Evolutionary conservation across 805 yeast species (phyloP).

Genomic region (Candida corydali): DNA sequence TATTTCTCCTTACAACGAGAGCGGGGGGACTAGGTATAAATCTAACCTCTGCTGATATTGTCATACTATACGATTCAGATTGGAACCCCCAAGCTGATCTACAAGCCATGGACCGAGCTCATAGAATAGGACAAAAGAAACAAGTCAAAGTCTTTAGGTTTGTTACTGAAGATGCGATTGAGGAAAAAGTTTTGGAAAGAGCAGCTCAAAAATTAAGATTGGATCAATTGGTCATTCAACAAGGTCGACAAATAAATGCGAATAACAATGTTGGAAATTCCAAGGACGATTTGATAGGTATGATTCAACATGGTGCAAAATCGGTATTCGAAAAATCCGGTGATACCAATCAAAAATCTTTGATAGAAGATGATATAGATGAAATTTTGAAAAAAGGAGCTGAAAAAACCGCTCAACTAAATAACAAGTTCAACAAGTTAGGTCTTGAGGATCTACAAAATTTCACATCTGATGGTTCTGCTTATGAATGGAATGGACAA

Average conservation of each 20-base stretch:
- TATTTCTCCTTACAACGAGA: constrained; percentile 84
- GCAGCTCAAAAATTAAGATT: constrained; percentile 91
- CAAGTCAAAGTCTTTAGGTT: constrained; percentile 91
- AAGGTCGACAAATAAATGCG: constrained; percentile 54
- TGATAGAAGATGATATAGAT: constrained; percentile 71
- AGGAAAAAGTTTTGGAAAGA: constrained; percentile 91
- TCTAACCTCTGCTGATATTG: constrained; percentile 87
- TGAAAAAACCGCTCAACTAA: constrained; percentile 72
- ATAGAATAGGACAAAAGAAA: constrained; percentile 94
- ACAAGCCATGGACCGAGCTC: constrained; percentile 98
- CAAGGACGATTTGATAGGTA: constrained; percentile 83
- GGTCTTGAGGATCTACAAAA: constrained; percentile 93
- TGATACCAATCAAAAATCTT: constrained; percentile 16
- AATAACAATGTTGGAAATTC: constrained; percentile 48
- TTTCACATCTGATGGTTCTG: constrained; percentile 81
- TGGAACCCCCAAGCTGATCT: constrained; percentile 99
- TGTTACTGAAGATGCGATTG: constrained; percentile 94
- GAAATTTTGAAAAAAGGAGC: constrained; percentile 77
- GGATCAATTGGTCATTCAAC: constrained; percentile 95
- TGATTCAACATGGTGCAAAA: constrained; percentile 97
- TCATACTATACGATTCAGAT: constrained; percentile 84
- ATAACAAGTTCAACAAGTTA: constrained; percentile 75
- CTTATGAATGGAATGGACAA: constrained; percentile 96
- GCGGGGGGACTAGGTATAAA: constrained; percentile 98
- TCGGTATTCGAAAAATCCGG: constrained; percentile 61